Evolutionary conservation across 1,284 basidiomycete genomes (phyloP).

Genomic region (Golubevia sp.): DNA sequence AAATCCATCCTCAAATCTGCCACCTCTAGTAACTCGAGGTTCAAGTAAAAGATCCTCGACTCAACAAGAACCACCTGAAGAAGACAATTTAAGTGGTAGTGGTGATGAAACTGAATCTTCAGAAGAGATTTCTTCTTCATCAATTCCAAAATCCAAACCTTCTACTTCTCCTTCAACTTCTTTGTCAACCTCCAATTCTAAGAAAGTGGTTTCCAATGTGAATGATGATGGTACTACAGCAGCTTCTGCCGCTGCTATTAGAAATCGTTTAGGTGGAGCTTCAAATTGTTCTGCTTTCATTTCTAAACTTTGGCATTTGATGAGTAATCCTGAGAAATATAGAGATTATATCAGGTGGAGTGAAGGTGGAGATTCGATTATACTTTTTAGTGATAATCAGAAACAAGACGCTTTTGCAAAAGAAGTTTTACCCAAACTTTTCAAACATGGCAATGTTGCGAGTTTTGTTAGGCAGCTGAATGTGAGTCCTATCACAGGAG

Average conservation of each 20-base stretch:
- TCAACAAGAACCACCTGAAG: no score
- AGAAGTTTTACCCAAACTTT: constrained; percentile 51
- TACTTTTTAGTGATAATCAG: constrained; percentile 52
- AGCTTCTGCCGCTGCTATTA: constrained; percentile 42
- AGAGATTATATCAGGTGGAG: constrained; percentile 52
- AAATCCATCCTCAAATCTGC: background rate
- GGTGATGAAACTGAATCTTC: no score
- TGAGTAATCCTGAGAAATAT: constrained; percentile 54
- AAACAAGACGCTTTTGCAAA: constrained; percentile 53
- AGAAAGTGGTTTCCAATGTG: constrained; percentile 22
- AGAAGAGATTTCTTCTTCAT: no score
- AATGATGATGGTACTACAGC: constrained; percentile 1
- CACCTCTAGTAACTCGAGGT: background rate
- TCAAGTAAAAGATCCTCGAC: constrained; percentile 42
- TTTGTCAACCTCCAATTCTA: background rate
- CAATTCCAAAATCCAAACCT: no score
- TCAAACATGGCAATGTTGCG: constrained; percentile 61
- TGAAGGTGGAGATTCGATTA: constrained; percentile 52
- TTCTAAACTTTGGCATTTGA: constrained; percentile 59
- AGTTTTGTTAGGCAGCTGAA: constrained; percentile 59
- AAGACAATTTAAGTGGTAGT: no score
- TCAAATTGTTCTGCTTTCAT: constrained; percentile 61
- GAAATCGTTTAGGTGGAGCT: constrained; percentile 53
- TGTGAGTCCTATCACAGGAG: constrained; percentile 15
- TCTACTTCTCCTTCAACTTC: no score